Conservation (phyloP, 495 filamentous ascomycete genomes). For the Neurospora sp. region DNA sequence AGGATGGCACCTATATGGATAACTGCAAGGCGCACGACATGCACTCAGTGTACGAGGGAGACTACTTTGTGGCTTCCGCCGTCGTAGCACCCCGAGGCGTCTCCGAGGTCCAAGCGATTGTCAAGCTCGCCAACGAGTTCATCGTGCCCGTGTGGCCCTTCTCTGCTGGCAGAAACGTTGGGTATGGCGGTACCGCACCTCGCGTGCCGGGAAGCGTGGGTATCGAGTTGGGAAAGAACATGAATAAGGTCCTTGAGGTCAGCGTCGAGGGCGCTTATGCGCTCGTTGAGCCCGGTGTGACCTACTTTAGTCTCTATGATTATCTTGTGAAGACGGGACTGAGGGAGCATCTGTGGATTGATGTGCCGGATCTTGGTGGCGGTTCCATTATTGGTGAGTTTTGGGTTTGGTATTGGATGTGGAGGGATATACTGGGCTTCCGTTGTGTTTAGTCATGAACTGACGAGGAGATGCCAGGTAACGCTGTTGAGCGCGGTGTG, state of each 20-base stretch:
- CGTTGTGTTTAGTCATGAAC: neutral
- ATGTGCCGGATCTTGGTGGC: slow-evolving; percentile 46
- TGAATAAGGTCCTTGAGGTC: slow-evolving; percentile 46
- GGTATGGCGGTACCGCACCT: slow-evolving; percentile 49
- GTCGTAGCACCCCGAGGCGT: slow-evolving; percentile 38
- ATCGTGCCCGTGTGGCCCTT: slow-evolving; percentile 44
- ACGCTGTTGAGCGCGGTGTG: slow-evolving; percentile 46
- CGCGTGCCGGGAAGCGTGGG: slow-evolving; percentile 43
- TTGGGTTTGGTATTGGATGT: neutral
- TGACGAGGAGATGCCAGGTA: slow-evolving; percentile 14
- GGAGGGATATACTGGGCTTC: neutral
- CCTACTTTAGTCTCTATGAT: slow-evolving; percentile 44
- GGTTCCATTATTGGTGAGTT: slow-evolving; percentile 21
- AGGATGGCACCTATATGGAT: neutral
- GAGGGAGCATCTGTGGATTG: slow-evolving; percentile 33
- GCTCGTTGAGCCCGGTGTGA: slow-evolving; percentile 50
- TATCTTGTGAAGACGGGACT: slow-evolving; percentile 34
- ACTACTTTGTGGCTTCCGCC: slow-evolving; percentile 41
- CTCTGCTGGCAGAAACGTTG: slow-evolving; percentile 44
- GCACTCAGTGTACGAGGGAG: slow-evolving; percentile 40
- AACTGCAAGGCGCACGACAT: slow-evolving; percentile 41
- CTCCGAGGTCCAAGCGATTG: slow-evolving; percentile 37
- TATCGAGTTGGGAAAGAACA: slow-evolving; percentile 43
- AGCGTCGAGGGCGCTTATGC: slow-evolving; percentile 41
- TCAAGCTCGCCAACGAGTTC: slow-evolving; percentile 37